Evolutionary conservation across 225 moss, liverwort and hornwort genomes (phyloP), one percentile per base, ranked within the genome.

Genomic region (Climacium dendroides): DNA sequence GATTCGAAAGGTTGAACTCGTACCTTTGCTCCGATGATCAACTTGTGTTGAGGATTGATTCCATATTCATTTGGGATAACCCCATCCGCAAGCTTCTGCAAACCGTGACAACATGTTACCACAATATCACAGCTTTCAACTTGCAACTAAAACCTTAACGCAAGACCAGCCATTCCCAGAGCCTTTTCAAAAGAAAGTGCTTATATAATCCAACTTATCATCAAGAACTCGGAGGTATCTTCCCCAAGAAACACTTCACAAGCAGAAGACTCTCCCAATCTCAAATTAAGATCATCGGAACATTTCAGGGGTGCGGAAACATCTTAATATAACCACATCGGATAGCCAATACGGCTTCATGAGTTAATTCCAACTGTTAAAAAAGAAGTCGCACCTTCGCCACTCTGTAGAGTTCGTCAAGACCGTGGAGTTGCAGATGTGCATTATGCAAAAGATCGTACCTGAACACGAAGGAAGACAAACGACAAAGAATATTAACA

Each of bases 11-110:
- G 74, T 82, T 53, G 48, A 37, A 39, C 34, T 39, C 74, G 20
- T 85, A 97, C 99, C 99, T 99, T 97, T 24, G 99, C 94, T 83
- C 99, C 99, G 63, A 99, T 96, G 69, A 94, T 91, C 72, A 99
- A 93, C 90, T 99, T 99, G 87, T 99, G 97, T 90, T 95, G 92
- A 47, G 99, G 99, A 92, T 99, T 99, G 84, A 99, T 99, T 82
- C 99, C 99, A 73, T 99, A 99, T 84, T 99, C 99, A 69, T 95
- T 97, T n/a, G 99, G 99, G 47, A 99, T 99, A 59, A 99, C 97
- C 61, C 99, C 97, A 94, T 99, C 99, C 74, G 99, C 99, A 85
- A 99, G 93, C 89, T 92, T 95, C 99, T 99, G 95, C 87, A 64
- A 79, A 41, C 87, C 80, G 57, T 79, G 59, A 74, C 43, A 85